These are phyloP conservation scores for Nemania sp. DNA, from an alignment of 2,329 filamentous ascomycete species.

Conservation along the genomic window DNA sequence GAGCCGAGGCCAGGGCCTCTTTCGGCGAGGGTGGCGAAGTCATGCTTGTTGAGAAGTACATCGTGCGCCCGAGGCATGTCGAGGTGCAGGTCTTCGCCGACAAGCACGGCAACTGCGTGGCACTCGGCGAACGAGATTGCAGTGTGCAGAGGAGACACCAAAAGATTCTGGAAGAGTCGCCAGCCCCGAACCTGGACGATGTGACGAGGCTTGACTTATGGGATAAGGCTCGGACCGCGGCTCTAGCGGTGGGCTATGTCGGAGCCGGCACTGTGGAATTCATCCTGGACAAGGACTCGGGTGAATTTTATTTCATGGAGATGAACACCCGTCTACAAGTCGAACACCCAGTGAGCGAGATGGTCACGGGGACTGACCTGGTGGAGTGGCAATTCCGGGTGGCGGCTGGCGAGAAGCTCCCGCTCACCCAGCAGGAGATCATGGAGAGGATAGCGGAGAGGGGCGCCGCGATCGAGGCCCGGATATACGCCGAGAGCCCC, in stretches of 20 bases:
- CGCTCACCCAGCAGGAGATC: constrained; percentile 64
- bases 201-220: constrained; percentile 64
- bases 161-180: constrained; percentile 89
- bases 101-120: constrained; percentile 74
- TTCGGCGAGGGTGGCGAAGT: constrained; percentile 82
- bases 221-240: constrained; percentile 67
- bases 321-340: constrained; percentile 92
- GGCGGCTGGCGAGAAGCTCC: constrained; percentile 60
- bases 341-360: constrained; percentile 87
- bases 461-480: constrained; percentile 90
- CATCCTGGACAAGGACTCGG: constrained; percentile 81
- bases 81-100: constrained; percentile 93
- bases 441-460: constrained; percentile 73
- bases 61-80: constrained; percentile 78
- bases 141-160: constrained; percentile 86
- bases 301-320: constrained; percentile 81
- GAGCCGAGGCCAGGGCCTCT: constrained; percentile 74
- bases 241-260: constrained; percentile 81
- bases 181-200: constrained; percentile 70
- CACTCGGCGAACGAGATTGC: constrained; percentile 87
- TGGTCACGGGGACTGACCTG: constrained; percentile 72
- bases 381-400: constrained; percentile 96
- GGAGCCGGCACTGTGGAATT: constrained; percentile 91
- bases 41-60: constrained; percentile 84
- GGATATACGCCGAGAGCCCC: constrained; percentile 96